Conservation (phyloP, 495 filamentous ascomycete species). For the Neurospora sp. region DNA sequence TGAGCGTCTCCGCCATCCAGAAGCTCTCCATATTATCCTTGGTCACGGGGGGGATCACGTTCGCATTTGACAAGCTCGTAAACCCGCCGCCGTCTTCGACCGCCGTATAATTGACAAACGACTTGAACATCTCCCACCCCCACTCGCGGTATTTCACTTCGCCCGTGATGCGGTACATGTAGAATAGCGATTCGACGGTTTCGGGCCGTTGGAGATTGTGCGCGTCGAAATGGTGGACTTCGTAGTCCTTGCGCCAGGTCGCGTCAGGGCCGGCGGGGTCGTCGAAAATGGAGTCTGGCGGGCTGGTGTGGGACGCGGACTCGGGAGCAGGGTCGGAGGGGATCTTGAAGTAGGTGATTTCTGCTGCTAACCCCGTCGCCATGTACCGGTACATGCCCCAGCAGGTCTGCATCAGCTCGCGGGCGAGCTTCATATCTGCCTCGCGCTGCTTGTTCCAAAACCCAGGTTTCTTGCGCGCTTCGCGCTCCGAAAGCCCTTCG, state of each 20-base stretch:
- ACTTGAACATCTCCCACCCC: constrained; percentile 98
- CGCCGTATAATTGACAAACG: constrained; percentile 73
- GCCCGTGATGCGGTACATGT: constrained; percentile 97
- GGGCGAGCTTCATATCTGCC: constrained; percentile 74
- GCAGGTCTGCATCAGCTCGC: constrained; percentile 91
- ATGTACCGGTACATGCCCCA: constrained; percentile 92
- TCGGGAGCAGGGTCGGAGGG: constrained; percentile 51
- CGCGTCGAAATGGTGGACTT: constrained; percentile 61
- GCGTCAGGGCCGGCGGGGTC: constrained; percentile 18
- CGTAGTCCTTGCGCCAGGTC: constrained; percentile 62
- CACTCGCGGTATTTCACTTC: constrained; percentile 85
- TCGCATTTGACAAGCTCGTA: constrained; percentile 69
- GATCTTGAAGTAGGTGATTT: constrained; percentile 84
- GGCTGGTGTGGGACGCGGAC: constrained; percentile 36
- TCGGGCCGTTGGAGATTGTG: constrained; percentile 97
- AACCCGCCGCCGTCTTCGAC: constrained; percentile 70
- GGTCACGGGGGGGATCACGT: constrained; percentile 49
- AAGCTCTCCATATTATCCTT: constrained; percentile 91
- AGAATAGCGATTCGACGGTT: constrained; percentile 88
- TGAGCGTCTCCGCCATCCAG: constrained; percentile 96
- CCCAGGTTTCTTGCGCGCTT: constrained; percentile 54
- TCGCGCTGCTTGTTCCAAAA: constrained; percentile 72
- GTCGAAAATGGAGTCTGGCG: constrained; percentile 31
- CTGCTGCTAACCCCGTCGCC: constrained; percentile 77
- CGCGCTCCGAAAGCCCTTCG: constrained; percentile 58